Conservation (phyloP, 805 yeast genomes). For the Yarrowia sp. region DNA sequence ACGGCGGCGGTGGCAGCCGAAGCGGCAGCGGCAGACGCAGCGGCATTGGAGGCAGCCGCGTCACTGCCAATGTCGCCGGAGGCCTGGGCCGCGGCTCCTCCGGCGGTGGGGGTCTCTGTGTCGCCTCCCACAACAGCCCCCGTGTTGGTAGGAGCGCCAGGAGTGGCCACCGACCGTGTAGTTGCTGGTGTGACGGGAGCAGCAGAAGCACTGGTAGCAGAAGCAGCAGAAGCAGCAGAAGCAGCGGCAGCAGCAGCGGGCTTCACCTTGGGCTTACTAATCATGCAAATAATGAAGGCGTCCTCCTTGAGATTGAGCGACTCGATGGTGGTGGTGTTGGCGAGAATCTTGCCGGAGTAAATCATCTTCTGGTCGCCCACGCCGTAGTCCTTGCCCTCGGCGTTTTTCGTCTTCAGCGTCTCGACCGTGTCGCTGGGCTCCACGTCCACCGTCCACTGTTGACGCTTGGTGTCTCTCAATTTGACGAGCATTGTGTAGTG, state of each 20-base stretch:
- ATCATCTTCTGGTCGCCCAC: conserved; percentile 83
- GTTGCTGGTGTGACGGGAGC: conserved; percentile 48
- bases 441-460: conserved; percentile 79
- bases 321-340: conserved; percentile 77
- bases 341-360: conserved; percentile 88
- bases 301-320: conserved; percentile 77
- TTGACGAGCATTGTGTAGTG: conserved; percentile 67
- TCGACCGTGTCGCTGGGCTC: conserved; percentile 69
- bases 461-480: conserved; percentile 92
- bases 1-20: conserved; percentile 42
- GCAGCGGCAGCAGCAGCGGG: conserved; percentile 45
- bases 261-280: conserved; percentile 58
- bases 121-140: not conserved
- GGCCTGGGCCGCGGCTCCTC: conserved; percentile 48
- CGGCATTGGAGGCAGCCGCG: conserved; percentile 46
- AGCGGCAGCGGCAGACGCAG: conserved; percentile 45
- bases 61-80: conserved; percentile 40
- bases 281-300: conserved; percentile 92
- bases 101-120: conserved; percentile 45
- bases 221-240: conserved; percentile 43
- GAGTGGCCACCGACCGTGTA: conserved; percentile 42
- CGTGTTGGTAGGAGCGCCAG: conserved; percentile 33
- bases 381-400: conserved; percentile 70
- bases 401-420: conserved; percentile 76
- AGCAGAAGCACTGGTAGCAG: conserved; percentile 42